Conservation (phyloP, 2,329 filamentous ascomycete genomes). For the Pseudophaeomoniella oleicola region DNA sequence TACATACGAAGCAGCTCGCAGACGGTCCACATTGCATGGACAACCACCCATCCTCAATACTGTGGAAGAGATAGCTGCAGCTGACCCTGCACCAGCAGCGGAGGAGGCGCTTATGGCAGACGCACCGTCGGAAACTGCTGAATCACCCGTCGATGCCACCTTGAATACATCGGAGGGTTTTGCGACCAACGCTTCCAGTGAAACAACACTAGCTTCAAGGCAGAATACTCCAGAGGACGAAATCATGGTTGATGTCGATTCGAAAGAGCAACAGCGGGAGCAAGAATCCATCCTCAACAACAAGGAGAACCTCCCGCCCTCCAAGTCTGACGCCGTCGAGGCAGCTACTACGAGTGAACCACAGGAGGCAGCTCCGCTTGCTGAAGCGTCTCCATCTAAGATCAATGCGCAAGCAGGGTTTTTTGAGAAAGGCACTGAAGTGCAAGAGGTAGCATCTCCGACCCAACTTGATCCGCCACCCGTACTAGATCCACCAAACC, state of each 20-base stretch:
- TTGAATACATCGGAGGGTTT: constrained; percentile 24
- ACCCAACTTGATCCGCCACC: constrained; percentile 16
- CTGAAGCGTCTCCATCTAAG: constrained; percentile 11
- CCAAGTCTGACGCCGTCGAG: constrained; percentile 6
- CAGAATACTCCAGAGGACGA: not conserved
- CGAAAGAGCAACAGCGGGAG: no score
- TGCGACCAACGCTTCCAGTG: constrained; percentile 15
- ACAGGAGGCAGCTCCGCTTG: constrained; percentile 16
- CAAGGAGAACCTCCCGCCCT: constrained; percentile 23
- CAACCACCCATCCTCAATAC: constrained; percentile 2
- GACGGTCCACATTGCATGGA: constrained; percentile 26
- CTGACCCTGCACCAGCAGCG: not conserved
- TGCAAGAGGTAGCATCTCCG: constrained; percentile 27
- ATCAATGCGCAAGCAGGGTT: constrained; percentile 11
- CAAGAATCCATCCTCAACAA: constrained; percentile 13
- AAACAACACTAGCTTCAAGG: constrained; percentile 23
- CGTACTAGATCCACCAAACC: constrained; percentile 20
- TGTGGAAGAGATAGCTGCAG: not conserved
- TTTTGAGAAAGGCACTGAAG: constrained; percentile 27
- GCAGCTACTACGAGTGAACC: constrained; percentile 4
- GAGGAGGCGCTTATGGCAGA: not conserved
- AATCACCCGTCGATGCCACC: constrained; percentile 7
- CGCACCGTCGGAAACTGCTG: not conserved
- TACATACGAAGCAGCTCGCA: constrained; percentile 36
- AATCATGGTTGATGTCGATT: not conserved